A percentile compares a stretch with the other conserved stretches of the same genome.
Conservation (phyloP, 1,284 basidiomycete genomes). For the Ganoderma boninense region DNA sequence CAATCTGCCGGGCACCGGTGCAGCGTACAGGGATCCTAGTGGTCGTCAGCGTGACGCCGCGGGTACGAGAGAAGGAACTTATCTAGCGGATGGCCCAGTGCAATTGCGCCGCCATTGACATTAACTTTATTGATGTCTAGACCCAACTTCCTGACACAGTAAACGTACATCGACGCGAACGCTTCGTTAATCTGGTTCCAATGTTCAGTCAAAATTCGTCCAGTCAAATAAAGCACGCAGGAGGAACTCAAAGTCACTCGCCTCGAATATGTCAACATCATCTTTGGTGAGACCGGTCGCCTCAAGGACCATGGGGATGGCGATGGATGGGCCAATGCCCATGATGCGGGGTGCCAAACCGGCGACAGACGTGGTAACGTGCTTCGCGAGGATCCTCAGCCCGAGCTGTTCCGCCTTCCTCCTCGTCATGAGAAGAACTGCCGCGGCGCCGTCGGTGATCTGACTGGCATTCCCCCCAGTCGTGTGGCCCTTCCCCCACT, state of each 20-base stretch:
- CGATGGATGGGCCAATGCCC: constrained; percentile 83
- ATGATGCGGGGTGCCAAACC: constrained; percentile 84
- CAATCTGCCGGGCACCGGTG: constrained; percentile 90
- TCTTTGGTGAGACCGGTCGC: constrained; percentile 68
- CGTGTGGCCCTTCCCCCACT: constrained; percentile 82
- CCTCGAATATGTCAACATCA: constrained; percentile 87
- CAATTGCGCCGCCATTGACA: constrained; percentile 91
- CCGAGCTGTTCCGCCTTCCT: constrained; percentile 84
- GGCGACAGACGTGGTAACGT: constrained; percentile 78
- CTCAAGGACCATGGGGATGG: constrained; percentile 76
- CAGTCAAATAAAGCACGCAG: constrained; percentile 7
- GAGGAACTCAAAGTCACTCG: not conserved
- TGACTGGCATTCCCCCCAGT: constrained; percentile 93
- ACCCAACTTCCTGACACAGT: constrained; percentile 78
- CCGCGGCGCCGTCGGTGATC: constrained; percentile 90
- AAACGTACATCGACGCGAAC: constrained; percentile 89
- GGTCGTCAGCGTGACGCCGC: not conserved
- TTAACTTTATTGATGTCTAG: constrained; percentile 83
- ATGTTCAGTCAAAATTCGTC: not conserved
- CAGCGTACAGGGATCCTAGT: constrained; percentile 59
- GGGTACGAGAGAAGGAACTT: constrained; percentile 46
- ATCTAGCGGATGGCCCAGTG: constrained; percentile 90
- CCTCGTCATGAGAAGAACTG: constrained; percentile 88
- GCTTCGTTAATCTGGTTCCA: constrained; percentile 85
- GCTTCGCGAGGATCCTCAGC: constrained; percentile 78